phyloP scores from a whole-genome alignment of 148 eudicot species.

The Camellia japonica region DNA sequence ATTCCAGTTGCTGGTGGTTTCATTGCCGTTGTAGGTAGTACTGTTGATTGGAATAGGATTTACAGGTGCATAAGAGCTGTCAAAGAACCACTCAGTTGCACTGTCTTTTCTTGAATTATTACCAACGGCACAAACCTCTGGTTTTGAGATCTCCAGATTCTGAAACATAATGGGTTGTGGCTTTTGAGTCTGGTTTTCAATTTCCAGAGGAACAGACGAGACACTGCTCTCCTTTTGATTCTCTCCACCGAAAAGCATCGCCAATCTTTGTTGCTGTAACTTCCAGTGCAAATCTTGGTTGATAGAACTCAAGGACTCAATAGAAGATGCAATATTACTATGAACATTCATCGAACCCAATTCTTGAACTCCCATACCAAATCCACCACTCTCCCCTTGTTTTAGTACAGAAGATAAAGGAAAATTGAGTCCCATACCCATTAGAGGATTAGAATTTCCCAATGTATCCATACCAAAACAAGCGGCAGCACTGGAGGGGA shows the following conservation, averaged over 20 bases:
- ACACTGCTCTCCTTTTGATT: conserved; percentile 15
- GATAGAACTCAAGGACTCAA: conserved; percentile 77
- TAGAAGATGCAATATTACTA: conserved; percentile 41
- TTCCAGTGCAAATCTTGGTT: conserved; percentile 93
- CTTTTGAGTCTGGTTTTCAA: conserved; percentile 23
- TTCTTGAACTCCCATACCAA: conserved; percentile 19
- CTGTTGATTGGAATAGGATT: conserved; percentile 23
- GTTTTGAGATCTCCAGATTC: conserved; percentile 34
- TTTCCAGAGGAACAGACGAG: background rate
- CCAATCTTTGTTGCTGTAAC: conserved; percentile 66
- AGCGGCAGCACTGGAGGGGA: conserved; percentile 1
- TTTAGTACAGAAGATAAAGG: conserved; percentile 12
- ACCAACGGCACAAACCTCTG: background rate
- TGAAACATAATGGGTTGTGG: conserved; percentile 50
- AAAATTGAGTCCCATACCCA: conserved; percentile 32
- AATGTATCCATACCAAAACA: conserved; percentile 27
- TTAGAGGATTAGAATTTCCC: conserved; percentile 4
- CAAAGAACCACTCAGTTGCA: conserved; percentile 67
- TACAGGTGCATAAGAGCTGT: conserved; percentile 34
- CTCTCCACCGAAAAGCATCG: conserved; percentile 43
- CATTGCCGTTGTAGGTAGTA: conserved; percentile 11
- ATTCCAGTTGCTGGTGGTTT: conserved; percentile 31
- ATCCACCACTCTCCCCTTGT: conserved; percentile 15
- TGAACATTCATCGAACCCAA: conserved; percentile 15
- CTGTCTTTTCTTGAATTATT: conserved; percentile 25